Base-by-base conservation (phyloP, 805 yeast species). In the Yarrowia divulgata region DNA sequence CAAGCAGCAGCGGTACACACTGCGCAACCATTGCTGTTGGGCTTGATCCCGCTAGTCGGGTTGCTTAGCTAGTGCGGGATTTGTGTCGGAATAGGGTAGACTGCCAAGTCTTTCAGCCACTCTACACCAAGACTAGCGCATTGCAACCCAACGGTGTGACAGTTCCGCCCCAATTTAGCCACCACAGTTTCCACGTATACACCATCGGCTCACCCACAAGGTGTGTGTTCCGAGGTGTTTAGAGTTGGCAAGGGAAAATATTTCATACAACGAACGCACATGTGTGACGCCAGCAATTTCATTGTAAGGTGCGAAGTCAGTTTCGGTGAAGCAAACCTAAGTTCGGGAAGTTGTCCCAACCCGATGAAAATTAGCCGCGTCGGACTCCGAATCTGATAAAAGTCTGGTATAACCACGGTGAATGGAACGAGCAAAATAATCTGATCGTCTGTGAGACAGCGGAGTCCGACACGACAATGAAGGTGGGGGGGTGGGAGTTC, bases 311-410 rank as follows among this genome's bases (percentile, higher is more conserved):
- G 35, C 32, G 12, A 46, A 23, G 34, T 23, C 18, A n/a, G 35
- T 48, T 45, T 45, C 3, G 29, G 49, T 6, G 29, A 8, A 4
- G 6, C 52, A 18, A 10, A 43, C 60, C 60, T 54, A 54, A 54
- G 34, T 45, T 54, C 43, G 60, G 29, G 45, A 19, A n/a, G 34
- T 54, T 12, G 19, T 34, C 32, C 55, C 55, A 48, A n/a, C 16
- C 12, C 19, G 14, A 12, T 6, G 29, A 23, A 10, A 52, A 52
- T 18, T 35, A 52, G 45, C 60, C 60, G 45, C 45, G 34, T 37
- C 60, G 60, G 60, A 54, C 19, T 54, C 60, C 60, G 60, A 54
- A 54, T 54, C 60, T 54, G 60, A 54, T 54, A 54, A 54, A 54
- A 54, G 37, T 19, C 32, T 8, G 5, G 34, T 37, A 18, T 19